Base-by-base conservation (phyloP, 257 asterid species). In the Handroanthus guayacan region DNA sequence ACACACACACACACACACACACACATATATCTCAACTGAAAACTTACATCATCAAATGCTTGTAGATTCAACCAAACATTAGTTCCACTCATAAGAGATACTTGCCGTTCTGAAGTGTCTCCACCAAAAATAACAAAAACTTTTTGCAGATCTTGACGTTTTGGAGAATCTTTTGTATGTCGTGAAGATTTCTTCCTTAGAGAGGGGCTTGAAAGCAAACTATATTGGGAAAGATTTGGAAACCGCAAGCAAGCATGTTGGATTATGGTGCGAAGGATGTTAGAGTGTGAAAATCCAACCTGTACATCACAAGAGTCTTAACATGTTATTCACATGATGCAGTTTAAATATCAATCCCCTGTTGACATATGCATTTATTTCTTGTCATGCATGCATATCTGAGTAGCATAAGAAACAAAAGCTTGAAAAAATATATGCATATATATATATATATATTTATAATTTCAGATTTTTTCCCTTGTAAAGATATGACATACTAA, bases 21-120 rank as follows among this genome's bases (percentile, higher is more conserved):
- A n/a, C n/a, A n/a, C n/a, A n/a, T n/a, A n/a, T n/a, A n/a, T n/a
- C 9, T 47, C 16, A 38, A 55, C 68, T 73, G 62, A 64, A 75
- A 61, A 86, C 97, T 85, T 87, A 92, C 98, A 84, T 92, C 96
- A 78, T 87, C 86, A 81, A 76, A 90, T 82, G 96, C 88, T 83
- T 85, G 93, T 68, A 92, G 88, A 74, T 92, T 92, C 79, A 92
- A 84, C 97, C 97, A 92, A 79, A 92, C 97, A 84, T 92, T 92
- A 48, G 97, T 90, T 88, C 98, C 98, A 75, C 98, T 92, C 96
- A 91, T 92, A 69, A 92, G 92, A 78, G 98, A 92, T 83, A 92
- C 98, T 84, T 92, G 98, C 64, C 98, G 84, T 74, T 92, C 98
- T 9, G 97, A 92, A 75, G 96, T 85, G 80, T 89, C 88, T 74